phyloP scores from a whole-genome alignment of 2,329 filamentous ascomycete species.

The Fusarium sp. region DNA sequence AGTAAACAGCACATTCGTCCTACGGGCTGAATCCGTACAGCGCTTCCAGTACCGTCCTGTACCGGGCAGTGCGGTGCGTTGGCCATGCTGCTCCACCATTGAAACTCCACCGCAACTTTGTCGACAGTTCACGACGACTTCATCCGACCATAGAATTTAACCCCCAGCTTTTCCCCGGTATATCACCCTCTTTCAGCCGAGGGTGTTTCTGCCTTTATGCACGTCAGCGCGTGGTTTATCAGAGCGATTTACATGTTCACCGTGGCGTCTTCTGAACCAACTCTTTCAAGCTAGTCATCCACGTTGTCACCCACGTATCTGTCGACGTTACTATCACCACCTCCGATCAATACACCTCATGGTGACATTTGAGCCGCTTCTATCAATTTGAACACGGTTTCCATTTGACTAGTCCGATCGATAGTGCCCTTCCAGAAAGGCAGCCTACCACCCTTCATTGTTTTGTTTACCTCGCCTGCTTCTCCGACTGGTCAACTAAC shows the following conservation, averaged over 20 bases:
- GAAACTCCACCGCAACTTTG: slow-evolving; percentile 35
- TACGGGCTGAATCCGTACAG: neutral
- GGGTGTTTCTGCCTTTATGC: slow-evolving; percentile 36
- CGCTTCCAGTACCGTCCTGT: neutral
- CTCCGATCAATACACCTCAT: neutral
- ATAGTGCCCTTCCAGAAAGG: slow-evolving; percentile 7
- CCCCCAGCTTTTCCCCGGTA: slow-evolving; percentile 32
- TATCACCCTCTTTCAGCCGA: slow-evolving; percentile 34
- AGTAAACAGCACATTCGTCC: slow-evolving; percentile 26
- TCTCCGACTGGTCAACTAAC: slow-evolving; percentile 27
- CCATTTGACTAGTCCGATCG: neutral
- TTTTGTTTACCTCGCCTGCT: slow-evolving; percentile 7
- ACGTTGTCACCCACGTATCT: slow-evolving; percentile 15
- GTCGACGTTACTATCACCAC: slow-evolving; percentile 3
- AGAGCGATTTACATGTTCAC: slow-evolving; percentile 24
- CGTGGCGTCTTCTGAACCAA: slow-evolving; percentile 26
- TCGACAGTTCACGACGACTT: slow-evolving; percentile 42
- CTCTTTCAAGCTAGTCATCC: slow-evolving; percentile 10
- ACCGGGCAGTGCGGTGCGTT: slow-evolving; percentile 34
- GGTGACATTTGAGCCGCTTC: neutral
- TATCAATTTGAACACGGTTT: slow-evolving; percentile 1
- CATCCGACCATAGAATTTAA: slow-evolving; percentile 4
- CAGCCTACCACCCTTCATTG: slow-evolving; percentile 5
- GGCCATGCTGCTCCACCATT: slow-evolving; percentile 40
- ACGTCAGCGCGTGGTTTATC: slow-evolving; percentile 40